Evolutionary conservation across 108 stramenopile genomes (phyloP), one percentile per base, ranked within the genome.

Genomic region (Cyclotella choctawhatcheeana): DNA sequence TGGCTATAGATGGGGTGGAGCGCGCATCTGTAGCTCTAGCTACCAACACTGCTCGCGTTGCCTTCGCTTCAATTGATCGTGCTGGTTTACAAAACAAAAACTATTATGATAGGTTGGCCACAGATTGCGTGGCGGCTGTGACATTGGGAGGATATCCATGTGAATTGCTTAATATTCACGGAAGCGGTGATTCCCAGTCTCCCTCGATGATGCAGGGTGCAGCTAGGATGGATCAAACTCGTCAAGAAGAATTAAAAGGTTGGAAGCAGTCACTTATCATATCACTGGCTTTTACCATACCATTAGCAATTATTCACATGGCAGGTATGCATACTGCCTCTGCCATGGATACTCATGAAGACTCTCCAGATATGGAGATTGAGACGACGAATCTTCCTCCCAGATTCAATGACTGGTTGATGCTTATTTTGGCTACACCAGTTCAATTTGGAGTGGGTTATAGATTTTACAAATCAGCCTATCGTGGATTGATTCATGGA

Each of bases 371-470:
- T 64, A 59, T 37, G 13, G 34, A 32, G 44, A 44, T 44, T n/a
- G 24, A 43, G 0, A 31, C 48, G 13, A 21, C 7, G 8, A 5
- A 17, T 40, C 30, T 73, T 37, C 55, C 71, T 6, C 80, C 71
- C 0, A 44, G 60, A 3, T 37, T 64, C 0, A 73, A 77, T 30
- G 76, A 82, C 56, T 82, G 67, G 62, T 14, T 79, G 33, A 77
- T 81, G 69, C 67, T 84, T 0, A 3, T 88, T 2, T 59, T 96
- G 27, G 77, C 91, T 2, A 94, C 95, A 6, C 88, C 86, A 0
- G 91, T 96, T 14, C 98, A 99, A 78, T 96, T 96, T 73, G 71
- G 80, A 27, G 89, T 95, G 7, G 98, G 97, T 13, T 76, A 69
- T 55, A 76, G 90, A 24, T 98, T 93, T 81, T 96, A 94, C 77